These are phyloP conservation scores for Candida vaughaniae DNA, from an alignment of 805 yeast genomes.

Conservation along the genomic window DNA sequence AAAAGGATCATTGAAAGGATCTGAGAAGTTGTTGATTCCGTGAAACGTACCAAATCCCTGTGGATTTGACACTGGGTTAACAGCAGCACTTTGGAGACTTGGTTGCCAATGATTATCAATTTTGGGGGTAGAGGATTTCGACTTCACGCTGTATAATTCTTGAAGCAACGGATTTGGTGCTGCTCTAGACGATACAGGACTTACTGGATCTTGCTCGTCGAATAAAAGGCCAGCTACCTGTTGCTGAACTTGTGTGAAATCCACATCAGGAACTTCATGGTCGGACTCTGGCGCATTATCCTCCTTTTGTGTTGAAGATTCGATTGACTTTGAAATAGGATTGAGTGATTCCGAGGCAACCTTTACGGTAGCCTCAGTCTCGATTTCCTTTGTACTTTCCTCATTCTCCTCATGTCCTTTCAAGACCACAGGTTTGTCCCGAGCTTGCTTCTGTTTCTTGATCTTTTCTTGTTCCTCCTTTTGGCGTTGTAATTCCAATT, in stretches of 20 bases:
- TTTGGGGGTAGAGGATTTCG: constrained; percentile 5
- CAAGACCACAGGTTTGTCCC: constrained; percentile 9
- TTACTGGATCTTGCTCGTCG: background rate
- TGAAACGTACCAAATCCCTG: constrained; percentile 1
- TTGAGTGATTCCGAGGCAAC: too few relatives aligned
- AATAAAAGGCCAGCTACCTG: background rate
- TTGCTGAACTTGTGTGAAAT: background rate
- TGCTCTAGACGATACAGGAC: background rate
- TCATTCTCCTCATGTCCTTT: constrained; percentile 5
- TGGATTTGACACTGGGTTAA: constrained; percentile 1
- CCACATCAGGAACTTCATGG: background rate
- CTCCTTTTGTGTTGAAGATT: background rate
- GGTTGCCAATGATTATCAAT: constrained; percentile 4
- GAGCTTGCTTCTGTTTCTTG: background rate
- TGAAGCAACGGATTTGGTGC: constrained; percentile 6
- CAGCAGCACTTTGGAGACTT: background rate
- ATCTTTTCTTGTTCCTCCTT: constrained; percentile 24
- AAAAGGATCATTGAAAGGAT: constrained; percentile 7
- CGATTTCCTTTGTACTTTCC: constrained; percentile 6
- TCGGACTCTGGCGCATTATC: background rate
- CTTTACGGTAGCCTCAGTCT: background rate
- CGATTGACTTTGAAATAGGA: background rate
- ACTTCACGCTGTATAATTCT: constrained; percentile 3
- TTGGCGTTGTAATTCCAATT: constrained; percentile 27
- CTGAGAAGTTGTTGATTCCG: constrained; percentile 3